phyloP scores from a whole-genome alignment of 305 asterid genomes.

The Ruellia speciosa region DNA sequence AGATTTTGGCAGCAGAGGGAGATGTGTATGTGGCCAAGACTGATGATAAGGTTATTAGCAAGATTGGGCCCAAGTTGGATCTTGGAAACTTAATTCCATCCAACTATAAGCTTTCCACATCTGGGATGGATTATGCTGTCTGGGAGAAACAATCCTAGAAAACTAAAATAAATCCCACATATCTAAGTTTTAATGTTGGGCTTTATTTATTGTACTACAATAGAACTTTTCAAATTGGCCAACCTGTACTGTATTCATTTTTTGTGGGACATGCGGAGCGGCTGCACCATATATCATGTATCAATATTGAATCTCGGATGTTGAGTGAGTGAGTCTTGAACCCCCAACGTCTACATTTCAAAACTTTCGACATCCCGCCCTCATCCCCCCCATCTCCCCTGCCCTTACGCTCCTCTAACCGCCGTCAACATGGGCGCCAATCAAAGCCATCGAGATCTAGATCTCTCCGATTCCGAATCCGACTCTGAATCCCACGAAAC shows the following conservation, averaged over 20 bases:
- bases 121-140: constrained; percentile 53
- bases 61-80: constrained; percentile 57
- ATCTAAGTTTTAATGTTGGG: too few relatives aligned
- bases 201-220: too few relatives aligned
- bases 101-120: constrained; percentile 33
- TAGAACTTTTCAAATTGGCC: too few relatives aligned
- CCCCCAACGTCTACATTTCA: not conserved
- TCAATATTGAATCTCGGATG: not conserved
- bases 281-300: too few relatives aligned
- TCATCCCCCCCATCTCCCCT: constrained; percentile 9
- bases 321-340: too few relatives aligned
- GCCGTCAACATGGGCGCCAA: constrained; percentile 69
- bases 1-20: constrained; percentile 60
- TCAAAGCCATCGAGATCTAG: constrained; percentile 67
- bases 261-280: too few relatives aligned
- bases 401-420: constrained; percentile 1
- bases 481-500: constrained; percentile 50
- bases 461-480: constrained; percentile 65
- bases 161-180: too few relatives aligned
- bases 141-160: constrained; percentile 41
- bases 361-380: not conserved
- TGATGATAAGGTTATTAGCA: constrained; percentile 49
- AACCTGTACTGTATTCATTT: too few relatives aligned
- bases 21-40: constrained; percentile 65
- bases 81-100: constrained; percentile 60